Conservation (phyloP, 371 early-diverging fungal species). For the Mortierella sp. region DNA sequence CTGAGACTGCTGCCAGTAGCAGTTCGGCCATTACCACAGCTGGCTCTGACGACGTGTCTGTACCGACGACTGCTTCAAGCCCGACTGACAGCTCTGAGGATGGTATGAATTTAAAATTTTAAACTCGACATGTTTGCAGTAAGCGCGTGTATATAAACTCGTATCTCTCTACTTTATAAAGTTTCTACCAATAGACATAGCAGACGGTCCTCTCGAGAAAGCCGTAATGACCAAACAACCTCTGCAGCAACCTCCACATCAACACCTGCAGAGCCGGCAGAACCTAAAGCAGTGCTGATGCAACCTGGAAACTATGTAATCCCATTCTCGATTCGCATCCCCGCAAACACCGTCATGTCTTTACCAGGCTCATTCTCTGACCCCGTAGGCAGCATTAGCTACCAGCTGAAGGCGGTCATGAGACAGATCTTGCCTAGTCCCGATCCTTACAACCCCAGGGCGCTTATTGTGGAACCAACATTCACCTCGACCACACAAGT, state of each 20-base stretch:
- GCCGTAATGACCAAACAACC: background rate
- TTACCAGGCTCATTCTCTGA: conserved; percentile 55
- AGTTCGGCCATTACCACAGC: background rate
- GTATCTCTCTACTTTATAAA: background rate
- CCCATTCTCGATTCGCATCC: conserved; percentile 55
- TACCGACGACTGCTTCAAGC: conserved; percentile 7
- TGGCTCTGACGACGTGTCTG: background rate
- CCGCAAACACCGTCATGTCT: conserved; percentile 43
- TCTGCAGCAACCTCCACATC: conserved; percentile 14
- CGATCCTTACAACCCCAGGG: conserved; percentile 35
- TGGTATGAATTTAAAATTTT: conserved; percentile 16
- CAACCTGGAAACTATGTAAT: conserved; percentile 56
- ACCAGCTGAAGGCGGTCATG: conserved; percentile 53
- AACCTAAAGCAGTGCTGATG: conserved; percentile 56
- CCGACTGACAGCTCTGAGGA: conserved; percentile 14
- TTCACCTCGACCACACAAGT: conserved; percentile 37
- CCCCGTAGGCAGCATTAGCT: conserved; percentile 41
- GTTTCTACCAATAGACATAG: conserved; percentile 1
- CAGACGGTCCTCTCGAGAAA: conserved; percentile 17
- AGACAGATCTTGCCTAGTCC: conserved; percentile 51
- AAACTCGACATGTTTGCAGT: background rate
- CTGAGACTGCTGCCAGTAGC: background rate
- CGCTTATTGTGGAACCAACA: conserved; percentile 45
- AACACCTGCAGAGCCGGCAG: conserved; percentile 19
- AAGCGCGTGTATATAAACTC: background rate